Evolutionary conservation across 2,329 filamentous ascomycete genomes (phyloP).

Genomic region (Diaporthe humulicola): DNA sequence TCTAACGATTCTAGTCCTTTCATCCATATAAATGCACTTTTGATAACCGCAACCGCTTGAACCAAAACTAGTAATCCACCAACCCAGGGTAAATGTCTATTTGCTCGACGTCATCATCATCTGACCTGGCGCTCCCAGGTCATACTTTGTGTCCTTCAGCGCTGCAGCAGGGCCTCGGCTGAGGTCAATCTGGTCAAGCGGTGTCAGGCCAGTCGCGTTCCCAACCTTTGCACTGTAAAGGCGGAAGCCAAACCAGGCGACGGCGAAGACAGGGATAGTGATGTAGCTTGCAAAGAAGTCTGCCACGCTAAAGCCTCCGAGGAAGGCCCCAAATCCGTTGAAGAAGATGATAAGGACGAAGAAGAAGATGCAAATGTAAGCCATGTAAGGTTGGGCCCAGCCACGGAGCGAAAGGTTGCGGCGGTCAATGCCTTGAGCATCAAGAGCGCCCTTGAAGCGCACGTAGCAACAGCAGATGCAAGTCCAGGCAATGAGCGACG

Average conservation of each 20-base stretch:
- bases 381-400: constrained; percentile 53
- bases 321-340: constrained; percentile 59
- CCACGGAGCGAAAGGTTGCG: constrained; percentile 47
- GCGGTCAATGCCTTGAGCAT: constrained; percentile 54
- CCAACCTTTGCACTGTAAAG: constrained; percentile 32
- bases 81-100: neutral
- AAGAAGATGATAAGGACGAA: constrained; percentile 58
- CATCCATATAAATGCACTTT: neutral
- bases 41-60: neutral
- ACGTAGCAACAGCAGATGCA: constrained; percentile 49
- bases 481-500: constrained; percentile 51
- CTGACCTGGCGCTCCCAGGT: constrained; percentile 27
- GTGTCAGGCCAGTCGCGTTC: constrained; percentile 20
- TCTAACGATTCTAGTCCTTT: neutral
- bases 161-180: constrained; percentile 36
- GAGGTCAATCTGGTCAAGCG: constrained; percentile 38
- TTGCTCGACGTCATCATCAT: constrained; percentile 22
- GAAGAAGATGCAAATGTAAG: constrained; percentile 58
- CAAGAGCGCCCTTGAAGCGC: constrained; percentile 52
- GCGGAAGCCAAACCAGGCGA: constrained; percentile 56
- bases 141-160: constrained; percentile 37
- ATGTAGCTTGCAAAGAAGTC: constrained; percentile 58
- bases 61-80: neutral
- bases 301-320: constrained; percentile 53
- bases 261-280: constrained; percentile 44